Conservation (phyloP, 805 yeast species). For the Suhomyces canberraensis region DNA sequence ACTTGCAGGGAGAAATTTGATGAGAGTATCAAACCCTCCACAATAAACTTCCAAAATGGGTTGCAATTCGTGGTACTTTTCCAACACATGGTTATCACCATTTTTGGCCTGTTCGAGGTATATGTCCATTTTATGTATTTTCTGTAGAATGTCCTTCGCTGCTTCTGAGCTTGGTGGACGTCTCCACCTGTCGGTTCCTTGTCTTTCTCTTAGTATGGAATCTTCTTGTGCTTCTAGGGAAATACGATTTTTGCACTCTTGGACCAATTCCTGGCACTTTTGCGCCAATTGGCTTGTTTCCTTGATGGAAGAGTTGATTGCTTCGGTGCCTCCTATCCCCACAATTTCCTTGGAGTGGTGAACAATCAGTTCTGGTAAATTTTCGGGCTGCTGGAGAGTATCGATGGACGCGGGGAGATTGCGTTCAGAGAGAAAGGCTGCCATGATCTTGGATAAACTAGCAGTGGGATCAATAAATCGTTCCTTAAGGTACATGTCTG, state of each 20-base stretch:
- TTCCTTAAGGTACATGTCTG: constrained; percentile 50
- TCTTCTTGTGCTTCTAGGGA: constrained; percentile 55
- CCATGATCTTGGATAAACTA: constrained; percentile 44
- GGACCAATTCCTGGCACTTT: constrained; percentile 41
- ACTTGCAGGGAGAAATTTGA: constrained; percentile 39
- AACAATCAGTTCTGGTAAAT: constrained; percentile 55
- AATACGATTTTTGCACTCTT: constrained; percentile 46
- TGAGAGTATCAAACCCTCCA: constrained; percentile 35
- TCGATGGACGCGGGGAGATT: constrained; percentile 65
- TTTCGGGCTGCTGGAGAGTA: constrained; percentile 52
- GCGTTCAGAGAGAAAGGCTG: constrained; percentile 42
- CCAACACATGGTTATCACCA: constrained; percentile 56
- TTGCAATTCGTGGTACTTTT: constrained; percentile 48
- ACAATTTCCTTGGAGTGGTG: constrained; percentile 54
- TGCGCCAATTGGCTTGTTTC: constrained; percentile 45
- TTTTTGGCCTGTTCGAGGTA: constrained; percentile 55
- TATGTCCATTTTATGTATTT: constrained; percentile 41
- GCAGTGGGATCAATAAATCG: constrained; percentile 44
- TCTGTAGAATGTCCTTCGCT: constrained; percentile 35
- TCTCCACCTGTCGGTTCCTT: constrained; percentile 54
- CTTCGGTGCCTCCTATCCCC: constrained; percentile 49
- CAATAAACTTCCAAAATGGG: constrained; percentile 43
- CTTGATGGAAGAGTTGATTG: constrained; percentile 38
- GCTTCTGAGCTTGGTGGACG: constrained; percentile 47
- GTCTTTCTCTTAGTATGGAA: constrained; percentile 40